phyloP scores from a whole-genome alignment of 2,329 filamentous ascomycete species.

The Trichoderma endophyticum region DNA sequence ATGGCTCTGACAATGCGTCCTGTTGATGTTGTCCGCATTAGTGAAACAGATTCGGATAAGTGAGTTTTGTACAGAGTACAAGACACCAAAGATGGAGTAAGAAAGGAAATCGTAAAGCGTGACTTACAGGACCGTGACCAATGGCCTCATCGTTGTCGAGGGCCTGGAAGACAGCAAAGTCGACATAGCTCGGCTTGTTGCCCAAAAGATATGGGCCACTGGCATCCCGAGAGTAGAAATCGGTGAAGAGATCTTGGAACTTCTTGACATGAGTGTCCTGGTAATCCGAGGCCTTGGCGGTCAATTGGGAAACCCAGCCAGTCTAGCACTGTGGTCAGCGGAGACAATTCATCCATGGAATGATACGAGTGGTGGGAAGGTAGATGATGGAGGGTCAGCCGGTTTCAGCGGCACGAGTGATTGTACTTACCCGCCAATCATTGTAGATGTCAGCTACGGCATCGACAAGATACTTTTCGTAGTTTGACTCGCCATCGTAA shows the following conservation, averaged over 20 bases:
- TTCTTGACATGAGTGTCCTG: slow-evolving; percentile 24
- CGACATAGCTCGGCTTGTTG: slow-evolving; percentile 35
- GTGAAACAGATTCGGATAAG: neutral
- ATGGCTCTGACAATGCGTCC: neutral
- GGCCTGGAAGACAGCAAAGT: slow-evolving; percentile 40
- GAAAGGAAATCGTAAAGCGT: neutral
- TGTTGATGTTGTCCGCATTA: neutral
- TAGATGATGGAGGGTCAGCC: neutral
- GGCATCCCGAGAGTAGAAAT: slow-evolving; percentile 33
- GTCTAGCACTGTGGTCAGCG: neutral
- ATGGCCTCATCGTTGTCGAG: slow-evolving; percentile 37
- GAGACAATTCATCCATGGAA: neutral
- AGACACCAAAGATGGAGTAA: neutral
- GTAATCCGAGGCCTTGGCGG: slow-evolving; percentile 28
- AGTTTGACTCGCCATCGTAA: slow-evolving; percentile 37
- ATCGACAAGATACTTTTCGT: slow-evolving; percentile 38
- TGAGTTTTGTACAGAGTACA: neutral
- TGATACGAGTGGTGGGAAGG: neutral
- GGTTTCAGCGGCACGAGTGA: neutral
- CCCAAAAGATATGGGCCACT: slow-evolving; percentile 37
- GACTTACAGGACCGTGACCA: slow-evolving; percentile 18
- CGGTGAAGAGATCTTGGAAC: slow-evolving; percentile 19
- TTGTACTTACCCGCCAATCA: slow-evolving; percentile 37
- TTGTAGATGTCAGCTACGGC: slow-evolving; percentile 38
- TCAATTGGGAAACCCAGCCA: slow-evolving; percentile 30